Conservation (phyloP, 306 rosid genomes). For the Fragaria iinumae region DNA sequence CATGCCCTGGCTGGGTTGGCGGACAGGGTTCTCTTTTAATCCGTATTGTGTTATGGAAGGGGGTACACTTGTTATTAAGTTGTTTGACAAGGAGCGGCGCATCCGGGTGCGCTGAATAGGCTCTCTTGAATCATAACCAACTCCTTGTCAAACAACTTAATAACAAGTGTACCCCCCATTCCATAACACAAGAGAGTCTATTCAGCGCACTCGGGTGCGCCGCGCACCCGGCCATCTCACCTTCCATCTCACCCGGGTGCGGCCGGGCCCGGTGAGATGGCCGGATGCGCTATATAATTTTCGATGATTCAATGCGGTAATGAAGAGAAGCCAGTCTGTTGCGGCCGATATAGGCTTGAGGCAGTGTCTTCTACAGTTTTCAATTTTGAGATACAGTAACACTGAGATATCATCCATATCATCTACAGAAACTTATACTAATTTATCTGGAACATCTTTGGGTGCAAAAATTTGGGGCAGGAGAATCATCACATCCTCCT, state of each 20-base stretch:
- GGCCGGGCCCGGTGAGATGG: too few relatives aligned
- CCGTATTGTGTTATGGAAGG: not conserved
- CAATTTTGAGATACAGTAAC: not conserved
- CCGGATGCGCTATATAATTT: too few relatives aligned
- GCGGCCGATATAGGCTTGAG: not conserved
- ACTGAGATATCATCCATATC: conserved; percentile 4
- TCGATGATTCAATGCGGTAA: not conserved
- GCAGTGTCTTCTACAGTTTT: not conserved
- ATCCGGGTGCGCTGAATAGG: too few relatives aligned
- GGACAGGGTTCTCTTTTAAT: not conserved
- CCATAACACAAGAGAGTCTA: too few relatives aligned
- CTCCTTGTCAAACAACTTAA: too few relatives aligned
- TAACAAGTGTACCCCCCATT: too few relatives aligned
- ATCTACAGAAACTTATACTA: conserved; percentile 52
- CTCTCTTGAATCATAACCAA: too few relatives aligned
- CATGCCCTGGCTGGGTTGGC: not conserved
- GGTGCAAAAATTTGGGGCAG: conserved; percentile 71
- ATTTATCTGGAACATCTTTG: conserved; percentile 73
- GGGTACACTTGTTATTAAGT: not conserved
- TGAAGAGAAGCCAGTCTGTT: not conserved
- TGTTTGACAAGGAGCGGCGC: not conserved
- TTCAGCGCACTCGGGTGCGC: too few relatives aligned
- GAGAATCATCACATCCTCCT: conserved; percentile 74
- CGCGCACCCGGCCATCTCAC: too few relatives aligned
- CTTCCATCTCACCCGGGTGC: too few relatives aligned